A percentile compares a stretch with the other conserved stretches of the same genome.
Evolutionary conservation across 257 asterid species (phyloP).

Genomic region (Rauvolfia tetraphylla): DNA sequence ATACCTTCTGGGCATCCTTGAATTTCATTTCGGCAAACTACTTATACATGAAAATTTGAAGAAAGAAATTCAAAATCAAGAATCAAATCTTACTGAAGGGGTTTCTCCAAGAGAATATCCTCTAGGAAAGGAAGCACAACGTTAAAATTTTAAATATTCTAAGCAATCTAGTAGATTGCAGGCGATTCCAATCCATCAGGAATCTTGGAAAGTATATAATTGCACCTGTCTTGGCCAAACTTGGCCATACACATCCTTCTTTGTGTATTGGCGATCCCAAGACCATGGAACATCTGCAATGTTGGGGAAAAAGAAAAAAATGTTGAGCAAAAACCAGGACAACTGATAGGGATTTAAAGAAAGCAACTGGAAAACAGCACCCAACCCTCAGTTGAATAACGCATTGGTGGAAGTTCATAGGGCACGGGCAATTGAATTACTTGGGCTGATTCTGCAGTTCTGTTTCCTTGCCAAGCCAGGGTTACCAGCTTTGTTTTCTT

Average conservation of each 20-base stretch:
- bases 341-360: not conserved
- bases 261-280: slow-evolving; percentile 80
- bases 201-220: slow-evolving; percentile 45
- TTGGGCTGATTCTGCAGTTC: slow-evolving; percentile 35
- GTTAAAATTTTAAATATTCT: not conserved
- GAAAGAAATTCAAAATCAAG: not conserved
- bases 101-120: not conserved
- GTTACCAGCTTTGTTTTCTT: slow-evolving; percentile 62
- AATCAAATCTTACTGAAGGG: not conserved
- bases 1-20: not conserved
- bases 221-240: slow-evolving; percentile 81
- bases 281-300: slow-evolving; percentile 90
- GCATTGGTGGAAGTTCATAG: slow-evolving; percentile 87
- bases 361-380: slow-evolving; percentile 2
- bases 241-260: slow-evolving; percentile 81
- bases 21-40: not conserved
- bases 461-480: slow-evolving; percentile 54
- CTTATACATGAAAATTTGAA: not conserved
- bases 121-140: not conserved
- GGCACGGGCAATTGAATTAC: slow-evolving; percentile 71
- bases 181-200: slow-evolving; percentile 22
- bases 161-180: slow-evolving; percentile 7
- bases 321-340: not conserved
- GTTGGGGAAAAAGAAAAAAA: not conserved
- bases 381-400: slow-evolving; percentile 62